Evolutionary conservation across 2,329 filamentous ascomycete species (phyloP).

Genomic region (Pyricularia grisea): DNA sequence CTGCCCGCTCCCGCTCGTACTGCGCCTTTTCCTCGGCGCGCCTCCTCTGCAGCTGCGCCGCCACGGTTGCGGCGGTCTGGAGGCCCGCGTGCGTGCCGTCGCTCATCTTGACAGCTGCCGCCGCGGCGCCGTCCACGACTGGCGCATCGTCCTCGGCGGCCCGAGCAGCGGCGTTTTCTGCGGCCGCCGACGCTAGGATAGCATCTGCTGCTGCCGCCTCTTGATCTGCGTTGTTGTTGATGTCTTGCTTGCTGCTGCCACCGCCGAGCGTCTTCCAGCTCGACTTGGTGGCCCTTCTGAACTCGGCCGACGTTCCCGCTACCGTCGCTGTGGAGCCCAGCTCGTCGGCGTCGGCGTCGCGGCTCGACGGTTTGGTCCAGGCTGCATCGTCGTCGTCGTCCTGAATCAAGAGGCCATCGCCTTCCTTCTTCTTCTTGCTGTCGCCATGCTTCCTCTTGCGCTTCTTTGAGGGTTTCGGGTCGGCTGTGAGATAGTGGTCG

Average conservation of each 20-base stretch:
- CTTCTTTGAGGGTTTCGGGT: slow-evolving; percentile 50
- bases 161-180: slow-evolving; percentile 48
- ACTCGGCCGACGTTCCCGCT: slow-evolving; percentile 46
- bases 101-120: slow-evolving; percentile 58
- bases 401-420: slow-evolving; percentile 47
- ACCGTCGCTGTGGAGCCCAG: slow-evolving; percentile 34
- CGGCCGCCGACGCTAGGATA: slow-evolving; percentile 64
- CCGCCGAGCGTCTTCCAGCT: slow-evolving; percentile 66
- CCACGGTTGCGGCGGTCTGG: slow-evolving; percentile 73
- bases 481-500: slow-evolving; percentile 75
- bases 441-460: slow-evolving; percentile 49
- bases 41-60: slow-evolving; percentile 56
- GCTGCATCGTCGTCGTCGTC: slow-evolving; percentile 49
- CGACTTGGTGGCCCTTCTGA: slow-evolving; percentile 68
- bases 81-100: slow-evolving; percentile 81
- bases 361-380: slow-evolving; percentile 34
- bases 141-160: slow-evolving; percentile 40
- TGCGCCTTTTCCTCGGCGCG: slow-evolving; percentile 20
- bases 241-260: slow-evolving; percentile 20
- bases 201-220: slow-evolving; percentile 63
- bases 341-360: slow-evolving; percentile 42
- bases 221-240: slow-evolving; percentile 11
- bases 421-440: slow-evolving; percentile 9
- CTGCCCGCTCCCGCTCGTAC: slow-evolving; percentile 17
- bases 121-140: slow-evolving; percentile 28